phyloP scores from a whole-genome alignment of 768 basidiomycete genomes.

The Ramaria sp. region DNA sequence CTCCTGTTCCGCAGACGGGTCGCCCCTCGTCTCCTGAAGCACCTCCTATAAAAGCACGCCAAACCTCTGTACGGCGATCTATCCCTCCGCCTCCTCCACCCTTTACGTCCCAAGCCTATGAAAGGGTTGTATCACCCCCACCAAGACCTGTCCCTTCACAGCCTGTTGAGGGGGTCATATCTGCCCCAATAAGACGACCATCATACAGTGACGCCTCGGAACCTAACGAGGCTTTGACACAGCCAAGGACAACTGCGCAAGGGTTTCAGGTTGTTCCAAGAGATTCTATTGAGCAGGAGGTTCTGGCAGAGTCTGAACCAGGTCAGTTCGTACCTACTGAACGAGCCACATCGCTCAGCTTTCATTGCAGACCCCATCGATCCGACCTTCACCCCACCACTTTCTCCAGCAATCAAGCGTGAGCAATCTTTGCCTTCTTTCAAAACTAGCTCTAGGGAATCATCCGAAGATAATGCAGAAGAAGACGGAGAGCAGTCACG shows the following conservation, averaged over 20 bases:
- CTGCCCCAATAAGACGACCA: not conserved
- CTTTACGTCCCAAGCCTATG: too few relatives aligned
- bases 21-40: slow-evolving; percentile 4
- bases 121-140: not conserved
- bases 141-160: not conserved
- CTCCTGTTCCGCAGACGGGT: not conserved
- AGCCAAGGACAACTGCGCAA: slow-evolving; percentile 1
- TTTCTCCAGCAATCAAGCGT: slow-evolving; percentile 22
- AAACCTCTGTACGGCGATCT: not conserved
- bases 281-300: slow-evolving; percentile 21
- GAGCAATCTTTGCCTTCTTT: slow-evolving; percentile 9
- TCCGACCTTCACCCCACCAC: slow-evolving; percentile 41
- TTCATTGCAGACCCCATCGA: slow-evolving; percentile 54
- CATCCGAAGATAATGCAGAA: slow-evolving; percentile 30
- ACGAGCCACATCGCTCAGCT: not conserved
- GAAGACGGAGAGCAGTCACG: slow-evolving; percentile 36
- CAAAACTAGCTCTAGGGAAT: slow-evolving; percentile 14
- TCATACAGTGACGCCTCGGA: not conserved
- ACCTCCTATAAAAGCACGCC: not conserved
- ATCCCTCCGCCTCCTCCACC: not conserved
- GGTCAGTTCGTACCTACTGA: slow-evolving; percentile 28
- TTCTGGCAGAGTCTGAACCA: slow-evolving; percentile 53
- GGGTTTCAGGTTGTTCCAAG: slow-evolving; percentile 7
- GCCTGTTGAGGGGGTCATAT: not conserved
- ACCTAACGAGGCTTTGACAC: not conserved